A percentile compares a stretch with the other conserved stretches of the same genome.
These are phyloP conservation scores for Isatis tinctoria DNA, from an alignment of 345 rosid genomes.

Conservation along the genomic window DNA sequence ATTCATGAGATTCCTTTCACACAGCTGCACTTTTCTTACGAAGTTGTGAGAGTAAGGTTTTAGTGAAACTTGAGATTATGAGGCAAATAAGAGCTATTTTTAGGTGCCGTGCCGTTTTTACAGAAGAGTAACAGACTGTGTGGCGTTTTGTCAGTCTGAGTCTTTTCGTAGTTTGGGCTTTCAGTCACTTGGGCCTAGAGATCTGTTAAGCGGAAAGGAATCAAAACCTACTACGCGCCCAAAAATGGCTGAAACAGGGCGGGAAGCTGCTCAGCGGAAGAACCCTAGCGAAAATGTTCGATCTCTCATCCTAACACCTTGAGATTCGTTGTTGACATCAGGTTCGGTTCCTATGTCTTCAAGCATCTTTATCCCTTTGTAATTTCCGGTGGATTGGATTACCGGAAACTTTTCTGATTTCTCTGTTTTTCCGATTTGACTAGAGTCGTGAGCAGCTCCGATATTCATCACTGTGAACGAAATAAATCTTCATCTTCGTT, in stretches of 20 bases:
- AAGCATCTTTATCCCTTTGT: not conserved
- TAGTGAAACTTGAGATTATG: no score
- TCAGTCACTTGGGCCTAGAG: not conserved
- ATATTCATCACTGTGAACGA: not conserved
- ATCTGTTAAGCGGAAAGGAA: not conserved
- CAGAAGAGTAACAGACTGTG: not conserved
- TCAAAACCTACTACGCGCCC: not conserved
- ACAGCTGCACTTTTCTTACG: no score
- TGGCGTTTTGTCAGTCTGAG: not conserved
- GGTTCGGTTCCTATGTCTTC: not conserved
- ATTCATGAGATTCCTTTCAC: no score
- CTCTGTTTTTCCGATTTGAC: not conserved
- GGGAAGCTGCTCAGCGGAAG: constrained; percentile 1
- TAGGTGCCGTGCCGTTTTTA: not conserved
- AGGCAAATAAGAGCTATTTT: no score
- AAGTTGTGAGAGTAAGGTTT: no score
- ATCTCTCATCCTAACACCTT: not conserved
- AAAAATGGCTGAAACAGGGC: constrained; percentile 10
- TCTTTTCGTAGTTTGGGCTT: constrained; percentile 1
- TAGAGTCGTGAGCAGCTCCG: not conserved
- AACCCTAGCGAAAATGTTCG: constrained; percentile 3
- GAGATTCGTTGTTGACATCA: not conserved
- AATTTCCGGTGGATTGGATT: not conserved
- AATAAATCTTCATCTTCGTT: not conserved
- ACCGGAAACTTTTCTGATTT: not conserved